Percentiles rank a stretch among this genome's conserved stretches.
phyloP scores from a whole-genome alignment of 2,329 filamentous ascomycete genomes.

The Cryphonectria japonica region DNA sequence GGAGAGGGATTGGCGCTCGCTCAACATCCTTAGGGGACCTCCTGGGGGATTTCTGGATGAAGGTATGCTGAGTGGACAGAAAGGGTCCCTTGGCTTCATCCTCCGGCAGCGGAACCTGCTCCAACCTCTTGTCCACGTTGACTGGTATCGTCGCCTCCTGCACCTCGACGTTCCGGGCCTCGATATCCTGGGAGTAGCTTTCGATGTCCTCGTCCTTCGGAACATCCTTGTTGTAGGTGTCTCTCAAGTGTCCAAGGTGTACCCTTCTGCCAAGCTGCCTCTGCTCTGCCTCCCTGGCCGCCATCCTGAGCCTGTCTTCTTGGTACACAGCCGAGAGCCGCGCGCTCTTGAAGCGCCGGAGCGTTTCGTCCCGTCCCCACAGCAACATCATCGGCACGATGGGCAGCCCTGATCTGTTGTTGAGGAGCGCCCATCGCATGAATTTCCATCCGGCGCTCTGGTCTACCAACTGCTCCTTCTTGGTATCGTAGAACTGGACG shows the following conservation, averaged over 20 bases:
- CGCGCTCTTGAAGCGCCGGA: slow-evolving; percentile 32
- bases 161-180: slow-evolving; percentile 18
- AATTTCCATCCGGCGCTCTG: slow-evolving; percentile 33
- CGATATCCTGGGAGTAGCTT: background rate
- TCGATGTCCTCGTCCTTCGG: background rate
- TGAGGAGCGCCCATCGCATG: slow-evolving; percentile 39
- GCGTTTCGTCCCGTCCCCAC: slow-evolving; percentile 37
- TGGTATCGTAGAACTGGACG: slow-evolving; percentile 22
- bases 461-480: slow-evolving; percentile 13
- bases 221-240: background rate
- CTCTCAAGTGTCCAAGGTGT: background rate
- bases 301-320: slow-evolving; percentile 10
- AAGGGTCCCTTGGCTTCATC: slow-evolving; percentile 17
- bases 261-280: background rate
- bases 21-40: slow-evolving; percentile 6
- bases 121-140: background rate
- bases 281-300: background rate
- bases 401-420: slow-evolving; percentile 33
- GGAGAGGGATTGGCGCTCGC: background rate
- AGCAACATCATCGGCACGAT: slow-evolving; percentile 35
- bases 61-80: background rate
- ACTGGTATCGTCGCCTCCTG: too few relatives aligned
- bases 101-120: background rate
- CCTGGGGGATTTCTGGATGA: background rate
- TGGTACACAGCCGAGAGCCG: slow-evolving; percentile 2